Conservation (phyloP, 805 yeast species). For the Yarrowia sp. region DNA sequence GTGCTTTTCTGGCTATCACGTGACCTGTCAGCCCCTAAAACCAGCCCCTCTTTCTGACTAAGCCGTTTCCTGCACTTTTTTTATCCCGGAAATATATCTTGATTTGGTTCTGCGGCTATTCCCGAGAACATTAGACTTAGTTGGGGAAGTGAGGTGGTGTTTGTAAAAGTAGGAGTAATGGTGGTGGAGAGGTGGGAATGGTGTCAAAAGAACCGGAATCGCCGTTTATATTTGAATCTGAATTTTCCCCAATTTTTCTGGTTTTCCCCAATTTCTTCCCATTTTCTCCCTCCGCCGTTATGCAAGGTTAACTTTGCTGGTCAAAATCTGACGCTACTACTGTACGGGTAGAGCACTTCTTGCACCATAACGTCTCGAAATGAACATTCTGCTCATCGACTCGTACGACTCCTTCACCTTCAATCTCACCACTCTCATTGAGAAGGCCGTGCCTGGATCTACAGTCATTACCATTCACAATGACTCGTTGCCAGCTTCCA, state of each 20-base stretch:
- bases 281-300: background rate
- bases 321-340: constrained; percentile 1
- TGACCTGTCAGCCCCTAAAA: background rate
- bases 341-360: background rate
- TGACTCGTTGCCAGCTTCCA: constrained; percentile 47
- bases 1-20: too few species aligned
- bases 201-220: too few species aligned
- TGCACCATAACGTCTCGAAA: too few species aligned
- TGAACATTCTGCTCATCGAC: constrained; percentile 63
- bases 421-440: constrained; percentile 65
- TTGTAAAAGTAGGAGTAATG: too few species aligned
- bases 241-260: too few species aligned
- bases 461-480: constrained; percentile 59
- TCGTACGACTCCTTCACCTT: constrained; percentile 94
- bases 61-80: too few species aligned
- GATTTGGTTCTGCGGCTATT: constrained; percentile 15
- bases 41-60: too few species aligned
- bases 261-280: background rate
- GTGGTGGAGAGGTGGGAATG: too few species aligned
- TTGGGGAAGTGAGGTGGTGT: background rate
- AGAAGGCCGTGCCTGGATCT: constrained; percentile 46
- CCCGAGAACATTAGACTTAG: constrained; percentile 7
- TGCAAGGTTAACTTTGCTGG: constrained; percentile 24
- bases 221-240: too few species aligned
- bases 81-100: background rate